phyloP scores from a whole-genome alignment of 2,329 filamentous ascomycete genomes.

The Colletotrichum tamarilloi region DNA sequence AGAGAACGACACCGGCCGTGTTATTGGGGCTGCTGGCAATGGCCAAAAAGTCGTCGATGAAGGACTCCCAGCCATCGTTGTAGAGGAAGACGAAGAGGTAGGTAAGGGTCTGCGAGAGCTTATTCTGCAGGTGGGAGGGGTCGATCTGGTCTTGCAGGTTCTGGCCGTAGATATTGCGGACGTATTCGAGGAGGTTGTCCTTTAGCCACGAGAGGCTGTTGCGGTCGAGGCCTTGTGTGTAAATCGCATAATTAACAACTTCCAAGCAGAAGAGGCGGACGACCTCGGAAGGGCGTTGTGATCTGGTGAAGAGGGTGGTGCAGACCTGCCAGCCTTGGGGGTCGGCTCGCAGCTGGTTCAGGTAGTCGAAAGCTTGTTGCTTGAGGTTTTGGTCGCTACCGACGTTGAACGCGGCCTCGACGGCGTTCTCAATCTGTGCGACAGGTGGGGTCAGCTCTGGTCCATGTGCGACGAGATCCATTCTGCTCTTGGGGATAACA shows the following conservation, averaged over 20 bases:
- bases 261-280: conserved; percentile 91
- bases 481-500: neutral
- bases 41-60: conserved; percentile 89
- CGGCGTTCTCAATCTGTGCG: conserved; percentile 87
- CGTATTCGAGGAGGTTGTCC: conserved; percentile 84
- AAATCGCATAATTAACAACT: conserved; percentile 91
- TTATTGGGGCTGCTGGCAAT: conserved; percentile 75
- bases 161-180: conserved; percentile 78
- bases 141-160: conserved; percentile 71
- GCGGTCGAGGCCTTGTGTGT: conserved; percentile 79
- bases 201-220: conserved; percentile 81
- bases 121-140: conserved; percentile 87
- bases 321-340: conserved; percentile 92
- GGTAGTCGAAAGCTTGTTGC: conserved; percentile 84
- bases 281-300: conserved; percentile 81
- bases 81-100: conserved; percentile 93
- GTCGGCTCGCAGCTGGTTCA: conserved; percentile 82
- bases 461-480: neutral
- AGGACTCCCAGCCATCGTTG: conserved; percentile 84
- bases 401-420: conserved; percentile 92
- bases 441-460: conserved; percentile 5
- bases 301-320: conserved; percentile 84
- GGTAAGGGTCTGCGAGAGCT: conserved; percentile 94
- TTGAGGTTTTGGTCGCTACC: conserved; percentile 80
- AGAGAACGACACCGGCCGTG: conserved; percentile 80